Conservation (phyloP, 345 rosid genomes). For the Gynandropsis gynandra region DNA sequence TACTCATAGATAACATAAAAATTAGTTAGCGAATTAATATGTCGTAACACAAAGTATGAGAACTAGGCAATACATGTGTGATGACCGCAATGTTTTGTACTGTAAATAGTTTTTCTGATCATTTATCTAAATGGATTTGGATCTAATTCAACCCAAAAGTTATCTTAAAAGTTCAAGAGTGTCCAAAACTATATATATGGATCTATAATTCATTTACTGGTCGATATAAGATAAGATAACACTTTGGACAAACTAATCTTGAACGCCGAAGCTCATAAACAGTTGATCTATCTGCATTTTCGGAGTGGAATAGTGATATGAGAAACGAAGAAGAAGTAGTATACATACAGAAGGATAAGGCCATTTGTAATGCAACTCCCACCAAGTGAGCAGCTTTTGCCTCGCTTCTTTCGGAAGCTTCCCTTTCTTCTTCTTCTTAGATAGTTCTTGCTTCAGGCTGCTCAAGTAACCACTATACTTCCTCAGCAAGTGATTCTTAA, state of each 20-base stretch:
- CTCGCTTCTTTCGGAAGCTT: conserved; percentile 98
- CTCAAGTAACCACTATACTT: conserved; percentile 95
- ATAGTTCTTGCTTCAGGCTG: conserved; percentile 91
- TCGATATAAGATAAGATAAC: too few relatives aligned
- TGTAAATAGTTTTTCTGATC: too few relatives aligned
- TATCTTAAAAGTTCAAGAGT: too few relatives aligned
- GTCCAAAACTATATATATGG: too few relatives aligned
- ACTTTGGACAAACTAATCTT: not conserved
- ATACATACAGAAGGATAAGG: conserved; percentile 89
- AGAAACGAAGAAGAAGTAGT: not conserved
- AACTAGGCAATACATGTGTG: too few relatives aligned
- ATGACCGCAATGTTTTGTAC: too few relatives aligned
- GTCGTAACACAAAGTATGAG: too few relatives aligned
- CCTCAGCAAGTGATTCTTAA: conserved; percentile 81
- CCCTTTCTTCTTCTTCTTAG: conserved; percentile 98
- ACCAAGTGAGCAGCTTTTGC: conserved; percentile 95
- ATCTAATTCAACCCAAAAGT: too few relatives aligned
- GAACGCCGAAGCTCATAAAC: not conserved
- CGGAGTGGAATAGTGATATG: not conserved
- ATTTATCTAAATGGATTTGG: too few relatives aligned
- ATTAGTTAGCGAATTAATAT: too few relatives aligned
- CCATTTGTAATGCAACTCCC: conserved; percentile 99
- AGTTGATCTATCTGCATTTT: not conserved
- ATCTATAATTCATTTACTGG: too few relatives aligned
- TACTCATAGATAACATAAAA: too few relatives aligned